Base-by-base conservation (phyloP, 2,329 filamentous ascomycete genomes). In the Monilinia polystroma region DNA sequence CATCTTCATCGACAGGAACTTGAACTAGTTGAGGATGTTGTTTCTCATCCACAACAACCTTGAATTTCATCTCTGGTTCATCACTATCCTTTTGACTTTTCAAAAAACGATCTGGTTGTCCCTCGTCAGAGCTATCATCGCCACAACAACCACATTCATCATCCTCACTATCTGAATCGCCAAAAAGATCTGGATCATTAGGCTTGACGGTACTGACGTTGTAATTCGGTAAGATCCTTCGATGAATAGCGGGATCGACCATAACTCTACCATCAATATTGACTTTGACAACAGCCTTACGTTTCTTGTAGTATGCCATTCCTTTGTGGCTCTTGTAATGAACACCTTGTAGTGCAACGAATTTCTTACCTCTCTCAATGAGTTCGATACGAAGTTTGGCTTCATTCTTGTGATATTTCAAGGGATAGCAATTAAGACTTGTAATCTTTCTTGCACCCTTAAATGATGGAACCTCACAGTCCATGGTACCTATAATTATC, bases 251-350 rank as follows among this genome's bases (percentile, higher is more conserved):
- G 0, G 92, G 87, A 74, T 97, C 93, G 32, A 97, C 83, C 92
- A 97, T 97, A 70, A 96, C 84, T 41, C 93, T 88, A 23, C 92
- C 90, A 70, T 93, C 92, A 76, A 96, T 89, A 74, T 92, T 92
- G 77, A 96, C 89, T 76, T 92, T 94, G 75, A 90, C 80, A 18
- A 91, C 81, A 67, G 83, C 81, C 73, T 89, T 89, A 80, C 92
- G 92, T 77, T 90, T 89, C 81, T 94, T 96, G 80, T 87, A 86
- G 78, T 92, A 96, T 0, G 90, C 92, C 79, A 96, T 87, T 3
- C 93, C 93, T 65, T 93, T 89, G 76, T 93, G 91, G 73, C 86
- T 88, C 72, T 87, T 90, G 80, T 95, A 96, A 72, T 94, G 88
- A 78, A 93, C 90, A 29, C 93, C 92, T 69, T 88, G 85, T n/a